Base-by-base conservation (phyloP, 2,329 filamentous ascomycete genomes). In the Fusarium nelsonii region DNA sequence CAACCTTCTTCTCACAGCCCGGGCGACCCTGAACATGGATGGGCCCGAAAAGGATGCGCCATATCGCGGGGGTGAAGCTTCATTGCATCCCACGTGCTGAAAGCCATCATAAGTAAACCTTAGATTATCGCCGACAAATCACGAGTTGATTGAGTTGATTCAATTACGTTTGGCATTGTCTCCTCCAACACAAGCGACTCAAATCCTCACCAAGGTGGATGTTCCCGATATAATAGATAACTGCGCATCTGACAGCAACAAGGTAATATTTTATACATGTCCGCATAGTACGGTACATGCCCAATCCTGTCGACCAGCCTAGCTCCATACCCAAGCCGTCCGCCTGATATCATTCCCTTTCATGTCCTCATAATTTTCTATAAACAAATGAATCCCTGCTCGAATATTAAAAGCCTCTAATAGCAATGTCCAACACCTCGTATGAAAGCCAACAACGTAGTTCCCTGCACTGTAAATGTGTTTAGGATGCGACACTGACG, bases 401-500 rank as follows among this genome's bases (percentile, higher is more conserved):
- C 36, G 50, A 56, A 53, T 65, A 58, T 64, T 51, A 70, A 54
- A 68, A 73, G 62, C 59, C 51, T 62, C 61, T 60, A 65, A 50
- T 41, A 58, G 53, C 63, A 59, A 60, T 68, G 50, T 45, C 68
- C 56, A 69, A 67, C 65, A 68, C 60, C 58, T 68, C 54, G 58
- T 45, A 53, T 69, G 46, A 53, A 55, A 58, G 49, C 43, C 58
- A 63, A 65, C 32, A 63, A 65, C 28, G 45, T 54, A 69, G 58
- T 44, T 33, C 26, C 14, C 30, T 33, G 26, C 46, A 33, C 40
- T 28, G 20, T 39, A 20, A 8, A 37, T 18, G 48, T 48, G 43
- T 30, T 63, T 76, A 81, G 37, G 79, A 79, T 23, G 76, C 74
- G 30, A 80, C 79, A 28, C 73, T 76, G 49, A 80, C 76, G 36